Evolutionary conservation across 1,284 basidiomycete genomes (phyloP).

Genomic region (Earliella scabrosa): DNA sequence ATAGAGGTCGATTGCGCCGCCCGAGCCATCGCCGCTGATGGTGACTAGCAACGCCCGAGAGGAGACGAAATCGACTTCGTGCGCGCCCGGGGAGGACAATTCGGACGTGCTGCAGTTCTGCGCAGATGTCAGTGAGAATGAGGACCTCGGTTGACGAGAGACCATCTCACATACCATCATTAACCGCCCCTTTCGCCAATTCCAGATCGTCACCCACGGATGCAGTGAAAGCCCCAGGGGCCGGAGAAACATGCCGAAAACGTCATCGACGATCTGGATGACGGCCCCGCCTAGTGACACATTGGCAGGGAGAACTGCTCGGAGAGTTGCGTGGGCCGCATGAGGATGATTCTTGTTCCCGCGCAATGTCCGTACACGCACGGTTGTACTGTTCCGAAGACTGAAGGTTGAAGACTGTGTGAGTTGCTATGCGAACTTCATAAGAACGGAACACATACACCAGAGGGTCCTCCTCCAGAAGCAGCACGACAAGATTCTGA

Average conservation of each 20-base stretch:
- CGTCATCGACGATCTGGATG: slow-evolving; percentile 56
- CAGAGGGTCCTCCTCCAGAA: no score
- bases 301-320: slow-evolving; percentile 34
- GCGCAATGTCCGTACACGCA: slow-evolving; percentile 46
- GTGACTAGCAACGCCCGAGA: slow-evolving; percentile 49
- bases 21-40: slow-evolving; percentile 20
- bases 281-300: slow-evolving; percentile 39
- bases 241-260: slow-evolving; percentile 52
- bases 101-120: slow-evolving; percentile 31
- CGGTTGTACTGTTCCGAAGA: no score
- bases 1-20: slow-evolving; percentile 44
- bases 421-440: slow-evolving; percentile 40
- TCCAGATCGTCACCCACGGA: slow-evolving; percentile 51
- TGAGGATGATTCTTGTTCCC: slow-evolving; percentile 46
- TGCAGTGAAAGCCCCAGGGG: no score
- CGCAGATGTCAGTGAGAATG: slow-evolving; percentile 17
- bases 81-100: slow-evolving; percentile 35
- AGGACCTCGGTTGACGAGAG: no score
- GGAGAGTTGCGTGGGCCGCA: slow-evolving; percentile 28
- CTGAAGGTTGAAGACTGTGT: no score
- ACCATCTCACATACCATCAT: slow-evolving; percentile 52
- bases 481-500: no score
- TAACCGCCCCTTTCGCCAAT: slow-evolving; percentile 51
- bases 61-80: slow-evolving; percentile 54
- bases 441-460: no score